Base-by-base conservation (phyloP, 2,329 filamentous ascomycete species). In the Aspergillus intermedius region DNA sequence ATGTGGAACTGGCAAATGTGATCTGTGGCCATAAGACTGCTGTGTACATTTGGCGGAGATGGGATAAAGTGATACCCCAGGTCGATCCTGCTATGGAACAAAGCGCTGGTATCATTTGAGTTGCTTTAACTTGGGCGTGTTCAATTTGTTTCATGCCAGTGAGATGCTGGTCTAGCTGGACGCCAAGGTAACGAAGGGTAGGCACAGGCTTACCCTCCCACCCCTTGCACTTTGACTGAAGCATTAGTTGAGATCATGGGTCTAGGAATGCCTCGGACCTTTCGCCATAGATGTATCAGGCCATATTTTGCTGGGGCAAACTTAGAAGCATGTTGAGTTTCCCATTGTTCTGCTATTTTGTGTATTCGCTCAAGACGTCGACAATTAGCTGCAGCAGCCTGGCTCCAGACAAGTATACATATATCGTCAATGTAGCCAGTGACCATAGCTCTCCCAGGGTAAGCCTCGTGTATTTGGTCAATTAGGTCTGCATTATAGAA, bases 1-100 rank as follows among this genome's bases (percentile, higher is more conserved):
- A 64, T 34, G 55, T 56, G 8, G 59, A 66, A 45, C 53, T 63
- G 2, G 50, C 54, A 43, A 60, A 65, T 8, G 61, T 49, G 46
- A 65, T 62, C 30, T 62, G 50, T 1, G 54, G 57, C 10, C 62
- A 39, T 4, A 59, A 51, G 22, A 64, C 57, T 17, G 54, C 57
- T 22, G 52, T 50, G 42, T 64, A 63, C 12, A 63, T 53, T 34
- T 54, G 49, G 44, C 57, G 25, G n/a, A 46, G 44, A 10, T 39
- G 13, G 7, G 25, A 7, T 13, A 42, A 15, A 7, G 22, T 19
- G 9, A 39, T 25, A 23, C 45, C 21, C 35, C 23, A 47, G 1
- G 35, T 47, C 21, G 21, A 46, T 12, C 45, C 35, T 28, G 25
- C 40, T 4, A 49, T 44, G 5, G 39, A 42, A 19, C 17, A 42